Conservation (phyloP, 1,139 yeast genomes). For the Debaryomycetaceae sp. region DNA sequence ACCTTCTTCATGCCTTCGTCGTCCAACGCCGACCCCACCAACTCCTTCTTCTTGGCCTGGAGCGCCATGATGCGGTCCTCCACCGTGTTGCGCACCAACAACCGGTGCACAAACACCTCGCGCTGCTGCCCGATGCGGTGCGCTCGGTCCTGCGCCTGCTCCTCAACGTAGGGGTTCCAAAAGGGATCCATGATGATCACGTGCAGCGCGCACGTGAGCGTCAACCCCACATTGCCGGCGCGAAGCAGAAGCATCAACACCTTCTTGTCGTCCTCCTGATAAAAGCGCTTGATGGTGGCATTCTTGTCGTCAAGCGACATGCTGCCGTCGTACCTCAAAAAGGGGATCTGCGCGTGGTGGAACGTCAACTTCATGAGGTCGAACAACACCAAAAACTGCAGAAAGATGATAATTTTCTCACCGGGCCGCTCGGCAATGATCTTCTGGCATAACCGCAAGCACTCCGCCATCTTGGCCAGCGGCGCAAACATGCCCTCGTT, state of each 20-base stretch:
- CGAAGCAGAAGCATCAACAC: slow-evolving; percentile 72
- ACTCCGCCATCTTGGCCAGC: slow-evolving; percentile 54
- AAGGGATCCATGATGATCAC: slow-evolving; percentile 89
- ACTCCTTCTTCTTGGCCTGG: slow-evolving; percentile 67
- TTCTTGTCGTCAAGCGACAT: slow-evolving; percentile 69
- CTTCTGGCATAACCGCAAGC: slow-evolving; percentile 41
- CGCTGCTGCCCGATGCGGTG: slow-evolving; percentile 86
- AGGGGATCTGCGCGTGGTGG: slow-evolving; percentile 40
- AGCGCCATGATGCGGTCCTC: slow-evolving; percentile 81
- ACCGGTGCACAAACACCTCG: slow-evolving; percentile 69
- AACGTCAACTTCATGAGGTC: slow-evolving; percentile 64
- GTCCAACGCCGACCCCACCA: slow-evolving; percentile 75
- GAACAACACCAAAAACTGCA: slow-evolving; percentile 79
- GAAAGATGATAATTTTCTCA: slow-evolving; percentile 73
- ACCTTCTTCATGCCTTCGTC: slow-evolving; percentile 66
- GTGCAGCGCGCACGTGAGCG: slow-evolving; percentile 89
- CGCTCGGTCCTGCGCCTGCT: slow-evolving; percentile 93
- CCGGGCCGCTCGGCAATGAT: slow-evolving; percentile 39
- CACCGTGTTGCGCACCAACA: slow-evolving; percentile 63
- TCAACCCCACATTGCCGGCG: slow-evolving; percentile 92
- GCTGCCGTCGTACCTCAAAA: slow-evolving; percentile 73
- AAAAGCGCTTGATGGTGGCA: slow-evolving; percentile 57
- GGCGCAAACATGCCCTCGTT: slow-evolving; percentile 30
- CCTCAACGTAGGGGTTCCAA: slow-evolving; percentile 96
- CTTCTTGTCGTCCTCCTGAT: slow-evolving; percentile 45